Percentiles rank a stretch among this genome's conserved stretches.
Evolutionary conservation across 2,329 filamentous ascomycete genomes (phyloP).

Genomic region (Aspergillus floridensis): DNA sequence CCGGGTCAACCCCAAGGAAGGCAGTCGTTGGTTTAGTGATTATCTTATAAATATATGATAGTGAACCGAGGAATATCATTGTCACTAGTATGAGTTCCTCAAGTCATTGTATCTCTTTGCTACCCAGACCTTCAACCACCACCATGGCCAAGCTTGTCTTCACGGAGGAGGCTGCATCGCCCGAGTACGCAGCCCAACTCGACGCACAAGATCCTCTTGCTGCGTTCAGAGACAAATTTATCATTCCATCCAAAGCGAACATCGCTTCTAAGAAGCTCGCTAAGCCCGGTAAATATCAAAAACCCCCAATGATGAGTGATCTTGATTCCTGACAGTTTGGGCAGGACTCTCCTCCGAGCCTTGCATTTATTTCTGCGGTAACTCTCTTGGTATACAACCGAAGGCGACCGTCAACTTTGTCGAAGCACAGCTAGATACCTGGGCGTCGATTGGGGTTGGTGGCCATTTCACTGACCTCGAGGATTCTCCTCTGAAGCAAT

Average conservation of each 20-base stretch:
- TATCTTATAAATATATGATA: background rate
- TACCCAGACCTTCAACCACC: background rate
- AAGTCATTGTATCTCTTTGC: background rate
- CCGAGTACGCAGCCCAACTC: constrained; percentile 47
- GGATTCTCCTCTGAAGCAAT: constrained; percentile 66
- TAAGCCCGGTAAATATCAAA: constrained; percentile 30
- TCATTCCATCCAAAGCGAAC: constrained; percentile 72
- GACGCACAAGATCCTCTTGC: constrained; percentile 61
- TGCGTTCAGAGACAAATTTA: constrained; percentile 67
- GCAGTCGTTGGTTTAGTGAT: background rate
- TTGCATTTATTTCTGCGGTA: constrained; percentile 77
- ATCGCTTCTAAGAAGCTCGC: constrained; percentile 62
- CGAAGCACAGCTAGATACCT: constrained; percentile 72
- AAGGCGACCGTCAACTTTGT: constrained; percentile 64
- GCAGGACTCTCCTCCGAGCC: constrained; percentile 37
- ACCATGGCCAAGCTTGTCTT: constrained; percentile 22
- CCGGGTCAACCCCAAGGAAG: background rate
- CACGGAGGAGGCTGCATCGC: constrained; percentile 30
- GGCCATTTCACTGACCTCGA: constrained; percentile 73
- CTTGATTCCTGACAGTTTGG: constrained; percentile 11
- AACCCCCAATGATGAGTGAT: background rate
- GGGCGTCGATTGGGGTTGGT: constrained; percentile 76
- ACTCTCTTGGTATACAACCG: constrained; percentile 83
- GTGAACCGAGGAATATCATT: background rate
- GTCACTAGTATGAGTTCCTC: background rate